Evolutionary conservation across 768 basidiomycete genomes (phyloP), one percentile per base, ranked within the genome.

Genomic region (Nevesoporus exiguus): DNA sequence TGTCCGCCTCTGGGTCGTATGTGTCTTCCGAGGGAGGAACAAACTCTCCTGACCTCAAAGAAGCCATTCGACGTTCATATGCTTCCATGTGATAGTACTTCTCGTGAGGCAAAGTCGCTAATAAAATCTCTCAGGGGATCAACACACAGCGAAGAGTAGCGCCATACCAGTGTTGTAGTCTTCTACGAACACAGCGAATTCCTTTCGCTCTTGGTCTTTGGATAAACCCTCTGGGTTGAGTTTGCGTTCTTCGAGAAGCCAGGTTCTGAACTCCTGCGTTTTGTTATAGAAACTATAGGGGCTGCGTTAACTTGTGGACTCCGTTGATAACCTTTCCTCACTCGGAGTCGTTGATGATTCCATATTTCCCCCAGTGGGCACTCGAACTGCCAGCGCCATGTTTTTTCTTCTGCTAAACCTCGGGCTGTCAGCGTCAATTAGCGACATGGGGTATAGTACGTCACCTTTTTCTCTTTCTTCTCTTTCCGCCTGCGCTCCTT

Each of bases 21-120:
- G 72, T 64, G 63, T 87, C 85, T 51, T 86, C 81, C 4, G 80
- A 60, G 7, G 87, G 85, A 0, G 90, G 88, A 9, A 93, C 71
- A 48, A 82, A 87, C 60, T 90, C 92, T 36, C 94, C 94, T n/a
- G 84, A 78, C 42, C 93, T 84, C 46, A 96, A 73, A 21, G 90
- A 84, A 34, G 81, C 70, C 94, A 96, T 96, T 44, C 91, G 85
- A 21, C 76, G 76, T 56, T 94, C 91, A 67, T 93, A 93, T 6
- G 82, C 79, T 51, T 83, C 84, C 81, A 95, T 92, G 65, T 94
- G 82, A 70, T 96, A 96, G 70, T 94, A 97, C 68, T 97, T 97
- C 68, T 95, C 93, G 63, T 96, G 89, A 10, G 94, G 91, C 3
- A 97, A 77, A 3, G 94, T 97, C 14, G 93, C 93, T 93, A 55